Evolutionary conservation across 192 early-diverging fungal genomes (phyloP), one percentile per base, ranked within the genome.

Genomic region (Coemansia sp.): DNA sequence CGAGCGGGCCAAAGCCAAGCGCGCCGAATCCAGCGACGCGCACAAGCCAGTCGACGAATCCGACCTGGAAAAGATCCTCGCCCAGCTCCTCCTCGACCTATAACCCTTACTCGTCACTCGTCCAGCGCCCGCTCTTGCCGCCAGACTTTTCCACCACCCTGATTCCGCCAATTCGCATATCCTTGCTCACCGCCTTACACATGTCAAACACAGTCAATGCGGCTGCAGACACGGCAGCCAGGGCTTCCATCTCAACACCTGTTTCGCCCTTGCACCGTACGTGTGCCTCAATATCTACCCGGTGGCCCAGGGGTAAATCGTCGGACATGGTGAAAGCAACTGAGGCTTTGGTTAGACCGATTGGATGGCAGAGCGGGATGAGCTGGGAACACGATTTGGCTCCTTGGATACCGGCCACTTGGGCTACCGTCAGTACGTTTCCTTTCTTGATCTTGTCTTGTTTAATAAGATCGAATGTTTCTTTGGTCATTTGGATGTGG

Each of bases 151-250:
- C 73, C 19, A 90, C 73, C 0, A 98, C 87, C 3, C 88, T 70
- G 35, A 96, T 81, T 39, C 85, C 82, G 24, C 83, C 78, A 66
- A 98, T 94, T 22, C 73, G 68, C 83, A 95, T 95, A n/a, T 73
- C 79, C 61, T 93, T 92, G 37, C 88, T 85, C 8, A 89, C 92
- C 1, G 93, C 92, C 66, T 98, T 98, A 73, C 91, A 96, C 96
- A 98, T 98, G 68, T 98, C 96, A 84, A 88, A 96, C 1, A 98
- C 87, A 2, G 96, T 95, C 54, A 93, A 74, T 0, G 89, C 85
- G 4, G 94, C 91, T 0, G 91, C 83, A 9, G 90, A 91, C 1
- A 89, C 91, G 0, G 93, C 92, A 1, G 86, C 90, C 64, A 88
- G 75, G 10, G 92, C 91, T 61, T 94, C 92, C 91, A 93, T 93